Evolutionary conservation across 257 asterid species (phyloP), one percentile per base, ranked within the genome.

Genomic region (Apocynum venetum): DNA sequence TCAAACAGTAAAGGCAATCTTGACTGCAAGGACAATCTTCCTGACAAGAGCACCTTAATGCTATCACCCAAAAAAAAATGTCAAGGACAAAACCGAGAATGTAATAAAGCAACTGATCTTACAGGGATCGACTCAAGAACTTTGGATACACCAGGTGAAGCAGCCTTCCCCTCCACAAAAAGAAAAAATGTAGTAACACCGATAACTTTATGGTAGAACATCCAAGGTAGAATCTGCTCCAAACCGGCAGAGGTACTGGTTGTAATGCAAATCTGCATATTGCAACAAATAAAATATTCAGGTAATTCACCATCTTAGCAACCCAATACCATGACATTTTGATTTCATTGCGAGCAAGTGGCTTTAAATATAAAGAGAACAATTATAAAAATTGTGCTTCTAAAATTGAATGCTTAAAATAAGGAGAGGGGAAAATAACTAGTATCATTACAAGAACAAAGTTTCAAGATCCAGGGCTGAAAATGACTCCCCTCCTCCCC

Each of bases 211-310:
- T 90, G 96, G 78, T 90, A 90, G 84, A 87, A 90, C 87, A 88
- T 89, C 96, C 96, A 90, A 7, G 96, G 93, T 17, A 90, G 85
- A 72, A 87, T 90, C 83, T 90, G 90, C 74, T 89, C 96, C 41
- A 90, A 78, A 82, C 88, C 81, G 52, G 88, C 93, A 60, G 90
- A 89, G 13, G 91, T 90, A 82, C 89, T 88, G 49, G 93, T 80
- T 19, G 87, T 88, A 59, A 90, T 82, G 79, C 93, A 86, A 78
- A 90, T 85, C 96, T 90, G 90, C 86, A 68, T 25, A 78, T 72
- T 49, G 31, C 51, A 55, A 69, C 17, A 31, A 25, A 25, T 25
- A 25, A 25, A 25, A 25, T 72, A 7, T 46, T 71, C 8, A 15
- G 57, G 60, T 56, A 60, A 25, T 55, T 25, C 31, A 25, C 31